Conservation (phyloP, 441 rosid genomes). For the Oxalis stricta region DNA sequence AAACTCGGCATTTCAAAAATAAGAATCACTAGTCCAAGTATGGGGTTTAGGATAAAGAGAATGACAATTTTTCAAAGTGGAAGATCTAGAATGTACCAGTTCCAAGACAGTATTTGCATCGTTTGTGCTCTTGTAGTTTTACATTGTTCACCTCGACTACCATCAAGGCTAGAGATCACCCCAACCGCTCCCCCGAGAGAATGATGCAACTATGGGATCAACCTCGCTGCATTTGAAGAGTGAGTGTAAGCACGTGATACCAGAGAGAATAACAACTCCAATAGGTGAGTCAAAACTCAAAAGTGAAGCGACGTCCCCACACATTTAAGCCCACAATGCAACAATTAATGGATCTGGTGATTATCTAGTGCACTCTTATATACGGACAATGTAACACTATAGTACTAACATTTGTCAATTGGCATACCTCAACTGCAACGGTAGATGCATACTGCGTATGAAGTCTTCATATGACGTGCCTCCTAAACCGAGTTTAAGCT, state of each 20-base stretch:
- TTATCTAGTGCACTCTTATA: no score
- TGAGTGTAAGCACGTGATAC: neutral
- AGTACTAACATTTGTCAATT: no score
- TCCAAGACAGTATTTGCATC: conserved; percentile 98
- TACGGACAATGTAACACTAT: no score
- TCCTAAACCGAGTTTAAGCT: conserved; percentile 85
- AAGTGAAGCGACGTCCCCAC: no score
- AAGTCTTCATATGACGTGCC: conserved; percentile 91
- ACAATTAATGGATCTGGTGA: no score
- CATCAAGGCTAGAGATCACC: conserved; percentile 92
- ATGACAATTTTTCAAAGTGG: neutral
- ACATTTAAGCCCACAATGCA: no score
- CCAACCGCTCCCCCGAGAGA: conserved; percentile 99
- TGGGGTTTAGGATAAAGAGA: neutral
- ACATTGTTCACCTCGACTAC: conserved; percentile 94
- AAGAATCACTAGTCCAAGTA: neutral
- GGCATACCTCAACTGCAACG: conserved; percentile 82
- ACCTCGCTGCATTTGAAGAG: conserved; percentile 47
- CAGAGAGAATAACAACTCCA: neutral
- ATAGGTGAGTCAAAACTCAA: neutral
- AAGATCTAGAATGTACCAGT: conserved; percentile 36
- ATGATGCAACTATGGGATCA: conserved; percentile 98
- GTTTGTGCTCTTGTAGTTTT: conserved; percentile 81
- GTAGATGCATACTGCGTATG: conserved; percentile 58
- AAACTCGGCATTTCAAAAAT: neutral